Base-by-base conservation (phyloP, 164 flowering plant species). In the Magnolia officinalis region DNA sequence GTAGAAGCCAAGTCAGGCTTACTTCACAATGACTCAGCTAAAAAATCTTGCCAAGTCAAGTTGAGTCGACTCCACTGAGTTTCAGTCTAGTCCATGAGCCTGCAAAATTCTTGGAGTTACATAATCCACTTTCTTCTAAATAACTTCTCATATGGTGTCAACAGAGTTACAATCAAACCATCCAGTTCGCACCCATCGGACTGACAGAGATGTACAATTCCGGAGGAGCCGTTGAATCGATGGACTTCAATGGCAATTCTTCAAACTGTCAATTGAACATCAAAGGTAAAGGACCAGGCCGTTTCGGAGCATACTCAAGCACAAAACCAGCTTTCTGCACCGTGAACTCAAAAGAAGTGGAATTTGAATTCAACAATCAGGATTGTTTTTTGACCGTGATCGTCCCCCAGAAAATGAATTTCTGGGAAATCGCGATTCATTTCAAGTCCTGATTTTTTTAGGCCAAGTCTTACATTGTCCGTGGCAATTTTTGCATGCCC, bases 181-280 rank as follows among this genome's bases (percentile, higher is more conserved):
- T 88, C 69, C 73, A 86, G 77, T 91, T 88, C 80, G 91, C 92
- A 20, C 85, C 92, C 1, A 81, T 91, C 67, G 92, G 92, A 31
- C 72, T 89, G 70, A 77, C 84, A 31, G 82, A 87, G 20, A 91
- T 89, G 95, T 91, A 89, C 78, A 90, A 89, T 69, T 83, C 90
- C 67, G 95, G 91, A 61, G 95, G 95, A 59, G 92, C 91, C 24
- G 73, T 89, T 67, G 83, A 84, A 76, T 84, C 83, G 19, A 50
- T 89, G 61, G 84, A 81, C 67, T 71, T 52, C 63, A 67, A 51
- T 14, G 16, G 55, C 37, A 80, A 74, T 51, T 10, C 68, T 20
- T 76, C 82, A 18, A 21, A 45, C 26, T 61, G 72, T 29, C 76
- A 71, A 63, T 79, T 90, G 65, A 74, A 61, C 16, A 80, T 87